Evolutionary conservation across 768 basidiomycete species (phyloP), one percentile per base, ranked within the genome.

Genomic region (Sporobolomyces roseus): DNA sequence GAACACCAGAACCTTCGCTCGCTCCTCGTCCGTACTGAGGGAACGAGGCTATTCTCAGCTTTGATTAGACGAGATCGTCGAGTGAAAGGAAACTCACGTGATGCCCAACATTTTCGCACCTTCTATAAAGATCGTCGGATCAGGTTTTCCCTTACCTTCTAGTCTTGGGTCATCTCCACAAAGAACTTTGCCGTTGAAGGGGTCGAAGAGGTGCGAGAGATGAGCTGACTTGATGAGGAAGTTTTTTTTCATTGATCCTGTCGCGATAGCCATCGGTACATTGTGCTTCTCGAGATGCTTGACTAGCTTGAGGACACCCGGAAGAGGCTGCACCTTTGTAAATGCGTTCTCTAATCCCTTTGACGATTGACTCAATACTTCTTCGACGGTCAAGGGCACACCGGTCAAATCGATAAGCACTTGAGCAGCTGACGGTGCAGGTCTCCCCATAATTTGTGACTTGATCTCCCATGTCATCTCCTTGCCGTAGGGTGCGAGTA

Each of bases 91-190:
- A 38, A 71, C 76, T 41, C 73, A 73, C 73, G 85, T 79, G 50
- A 69, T 55, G 8, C 65, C 68, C 61, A 85, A 79, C 68, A 82
- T 81, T 58, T 83, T 81, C 32, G 91, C 91, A 16, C 89, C 87
- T 12, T 81, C 81, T 41, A 93, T 80, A 77, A 91, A 93, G 41
- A 91, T 85, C 75, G 91, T 90, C 23, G 91, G 90, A 33, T 82
- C 81, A 0, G 91, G 91, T 78, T 93, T 93, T n/a, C 88, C 86
- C 33, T 79, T 61, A 21, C 73, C 74, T 23, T 52, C 61, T 13
- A 76, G 63, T 17, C 71, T 65, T 79, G 74, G 78, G 74, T 90
- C 90, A 69, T 91, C 88, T 32, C 83, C 86, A 75, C 90, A 92
- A 12, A 91, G 82, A 45, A 89, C 80, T 61, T 83, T 83, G 9